Evolutionary conservation across 352 stramenopile species (phyloP).

Genomic region (Phytopythium aichiense): DNA sequence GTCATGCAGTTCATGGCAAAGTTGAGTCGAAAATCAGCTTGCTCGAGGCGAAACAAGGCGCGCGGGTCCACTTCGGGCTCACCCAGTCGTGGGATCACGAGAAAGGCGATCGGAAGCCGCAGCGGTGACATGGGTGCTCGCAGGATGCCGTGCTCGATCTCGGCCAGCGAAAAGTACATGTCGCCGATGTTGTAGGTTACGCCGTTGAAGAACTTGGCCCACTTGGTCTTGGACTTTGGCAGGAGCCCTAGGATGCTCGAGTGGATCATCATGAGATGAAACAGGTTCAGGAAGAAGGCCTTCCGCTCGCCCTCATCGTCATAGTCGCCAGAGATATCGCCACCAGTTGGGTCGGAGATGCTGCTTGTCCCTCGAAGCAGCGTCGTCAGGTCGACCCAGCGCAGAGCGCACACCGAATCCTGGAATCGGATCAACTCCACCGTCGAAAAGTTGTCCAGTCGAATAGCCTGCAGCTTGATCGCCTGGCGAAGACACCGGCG

Average conservation of each 20-base stretch:
- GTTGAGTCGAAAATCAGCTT: conserved; percentile 43
- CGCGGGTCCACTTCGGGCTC: conserved; percentile 23
- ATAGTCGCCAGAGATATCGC: conserved; percentile 7
- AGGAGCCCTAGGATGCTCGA: conserved; percentile 36
- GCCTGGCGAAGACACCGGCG: conserved; percentile 1
- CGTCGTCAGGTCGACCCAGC: conserved; percentile 19
- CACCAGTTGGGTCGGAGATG: background rate
- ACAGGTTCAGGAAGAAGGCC: conserved; percentile 58
- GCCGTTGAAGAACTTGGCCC: conserved; percentile 60
- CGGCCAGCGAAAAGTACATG: conserved; percentile 38
- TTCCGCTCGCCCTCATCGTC: conserved; percentile 17
- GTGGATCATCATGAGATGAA: conserved; percentile 47
- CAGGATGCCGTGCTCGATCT: conserved; percentile 54
- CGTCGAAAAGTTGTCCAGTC: background rate
- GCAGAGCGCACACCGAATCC: conserved; percentile 25
- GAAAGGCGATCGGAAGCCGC: conserved; percentile 31
- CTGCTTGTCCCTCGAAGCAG: conserved; percentile 7
- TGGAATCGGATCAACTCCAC: conserved; percentile 32
- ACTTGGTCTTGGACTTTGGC: conserved; percentile 41
- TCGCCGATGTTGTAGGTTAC: conserved; percentile 46
- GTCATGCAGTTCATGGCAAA: conserved; percentile 64
- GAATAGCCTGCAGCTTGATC: conserved; percentile 1
- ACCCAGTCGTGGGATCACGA: conserved; percentile 39
- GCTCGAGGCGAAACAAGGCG: conserved; percentile 18
- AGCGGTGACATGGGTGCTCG: conserved; percentile 36